Base-by-base conservation (phyloP, 495 filamentous ascomycete species). In the Aspergillus nidulans region DNA sequence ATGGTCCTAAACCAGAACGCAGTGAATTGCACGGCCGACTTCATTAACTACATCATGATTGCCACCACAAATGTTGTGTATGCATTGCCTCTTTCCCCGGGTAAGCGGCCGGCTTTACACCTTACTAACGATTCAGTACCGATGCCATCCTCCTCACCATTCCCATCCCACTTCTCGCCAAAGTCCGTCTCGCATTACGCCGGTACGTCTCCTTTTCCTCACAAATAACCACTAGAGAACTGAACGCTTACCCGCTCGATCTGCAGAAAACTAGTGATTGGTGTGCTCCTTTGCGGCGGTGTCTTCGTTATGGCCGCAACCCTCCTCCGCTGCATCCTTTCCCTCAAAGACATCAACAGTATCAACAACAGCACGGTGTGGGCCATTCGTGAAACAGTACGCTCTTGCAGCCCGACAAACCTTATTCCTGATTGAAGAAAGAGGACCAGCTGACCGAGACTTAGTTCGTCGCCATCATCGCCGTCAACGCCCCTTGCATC, bases 311-410 rank as follows among this genome's bases (percentile, higher is more conserved):
- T 64, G 28, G 40, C 41, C 15, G 62, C 62, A 15, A 53, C 60
- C 34, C 57, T 63, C 1, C 60, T 63, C 21, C 63, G 63, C 25
- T 65, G 63, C 34, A 49, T 63, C 30, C 51, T 65, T 34, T 63
- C 57, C 25, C 38, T 64, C 3, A 30, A 57, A 45, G 47, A 44
- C 34, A 59, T 63, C 36, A 51, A 63, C 19, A 59, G 49, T 26
- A 57, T 63, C 38, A 61, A 60, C 26, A 60, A 52, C 26, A 58
- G 53, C 28, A 63, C 57, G 10, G 58, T 60, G 28, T 65, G 63
- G 63, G 63, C 60, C 6, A 60, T 63, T 25, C 63, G 63, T n/a
- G 63, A 65, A 54, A 58, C 56, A 28, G 63, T 65, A 56, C 12
- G 20, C 32, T 16, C 13, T 15, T 13, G 26, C 32, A 15, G 3